Conservation (phyloP, 768 basidiomycete species). For the Leccinum ochraceum region DNA sequence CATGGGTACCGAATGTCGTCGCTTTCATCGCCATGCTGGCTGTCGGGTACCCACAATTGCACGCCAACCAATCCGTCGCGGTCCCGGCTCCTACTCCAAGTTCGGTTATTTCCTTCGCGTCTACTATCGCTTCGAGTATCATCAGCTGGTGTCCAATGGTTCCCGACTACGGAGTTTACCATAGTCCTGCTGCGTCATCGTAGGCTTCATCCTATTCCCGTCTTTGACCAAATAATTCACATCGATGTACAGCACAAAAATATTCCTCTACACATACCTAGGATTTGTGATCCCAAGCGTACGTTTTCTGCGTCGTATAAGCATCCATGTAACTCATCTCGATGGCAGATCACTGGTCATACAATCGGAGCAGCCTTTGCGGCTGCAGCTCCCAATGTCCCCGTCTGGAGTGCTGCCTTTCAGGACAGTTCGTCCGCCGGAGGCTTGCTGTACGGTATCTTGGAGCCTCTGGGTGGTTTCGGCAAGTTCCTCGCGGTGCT, state of each 20-base stretch:
- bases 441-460: conserved; percentile 42
- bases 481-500: conserved; percentile 50
- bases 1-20: conserved; percentile 77
- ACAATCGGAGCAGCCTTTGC: conserved; percentile 49
- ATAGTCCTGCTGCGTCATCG: conserved; percentile 59
- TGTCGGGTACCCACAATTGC: conserved; percentile 67
- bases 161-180: conserved; percentile 52
- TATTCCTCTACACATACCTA: conserved; percentile 48
- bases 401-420: conserved; percentile 43
- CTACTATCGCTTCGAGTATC: conserved; percentile 45
- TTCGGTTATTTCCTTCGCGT: conserved; percentile 44
- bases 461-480: conserved; percentile 43
- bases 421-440: conserved; percentile 44
- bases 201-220: conserved; percentile 27
- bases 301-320: conserved; percentile 17
- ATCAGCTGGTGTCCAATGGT: conserved; percentile 46
- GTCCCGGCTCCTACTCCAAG: conserved; percentile 36
- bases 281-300: conserved; percentile 45
- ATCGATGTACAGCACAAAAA: conserved; percentile 28
- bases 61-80: conserved; percentile 38
- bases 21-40: conserved; percentile 68
- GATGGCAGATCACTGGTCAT: conserved; percentile 39
- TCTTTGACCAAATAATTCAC: background rate
- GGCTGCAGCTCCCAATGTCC: conserved; percentile 39
- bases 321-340: background rate